phyloP scores from a whole-genome alignment of 176 grass and related monocot species.

The Poa annua region DNA sequence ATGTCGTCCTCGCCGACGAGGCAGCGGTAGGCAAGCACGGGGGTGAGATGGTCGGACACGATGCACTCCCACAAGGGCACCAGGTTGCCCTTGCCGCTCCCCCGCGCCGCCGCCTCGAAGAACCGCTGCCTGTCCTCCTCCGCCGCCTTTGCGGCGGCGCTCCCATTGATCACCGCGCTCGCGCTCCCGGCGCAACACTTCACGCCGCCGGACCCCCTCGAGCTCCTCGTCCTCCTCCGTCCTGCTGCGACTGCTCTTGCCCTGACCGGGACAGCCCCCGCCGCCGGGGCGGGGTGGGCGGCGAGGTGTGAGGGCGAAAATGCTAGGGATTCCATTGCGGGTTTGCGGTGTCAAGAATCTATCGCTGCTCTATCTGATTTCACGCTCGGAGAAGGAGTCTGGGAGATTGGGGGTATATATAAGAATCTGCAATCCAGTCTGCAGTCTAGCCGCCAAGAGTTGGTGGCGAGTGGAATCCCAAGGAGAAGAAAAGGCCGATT shows the following conservation, averaged over 20 bases:
- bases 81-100: constrained; percentile 66
- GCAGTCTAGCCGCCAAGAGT: neutral
- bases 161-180: constrained; percentile 33
- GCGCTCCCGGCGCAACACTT: constrained; percentile 34
- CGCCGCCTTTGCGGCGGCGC: constrained; percentile 44
- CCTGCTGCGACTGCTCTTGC: constrained; percentile 12
- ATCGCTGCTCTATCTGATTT: constrained; percentile 16
- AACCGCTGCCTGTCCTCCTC: constrained; percentile 60
- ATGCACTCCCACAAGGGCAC: constrained; percentile 78
- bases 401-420: constrained; percentile 39
- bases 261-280: constrained; percentile 19
- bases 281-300: constrained; percentile 8
- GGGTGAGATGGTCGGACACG: constrained; percentile 88
- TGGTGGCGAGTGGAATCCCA: neutral
- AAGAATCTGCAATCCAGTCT: neutral
- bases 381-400: neutral
- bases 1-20: constrained; percentile 67
- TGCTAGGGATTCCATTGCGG: constrained; percentile 49
- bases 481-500: neutral
- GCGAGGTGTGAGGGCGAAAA: constrained; percentile 43
- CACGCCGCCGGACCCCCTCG: neutral
- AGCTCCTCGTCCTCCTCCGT: neutral
- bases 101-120: constrained; percentile 68
- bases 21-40: constrained; percentile 82
- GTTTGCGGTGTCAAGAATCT: too few species aligned